Evolutionary conservation across 2,329 filamentous ascomycete genomes (phyloP).

Genomic region (Fusarium mexicanum): DNA sequence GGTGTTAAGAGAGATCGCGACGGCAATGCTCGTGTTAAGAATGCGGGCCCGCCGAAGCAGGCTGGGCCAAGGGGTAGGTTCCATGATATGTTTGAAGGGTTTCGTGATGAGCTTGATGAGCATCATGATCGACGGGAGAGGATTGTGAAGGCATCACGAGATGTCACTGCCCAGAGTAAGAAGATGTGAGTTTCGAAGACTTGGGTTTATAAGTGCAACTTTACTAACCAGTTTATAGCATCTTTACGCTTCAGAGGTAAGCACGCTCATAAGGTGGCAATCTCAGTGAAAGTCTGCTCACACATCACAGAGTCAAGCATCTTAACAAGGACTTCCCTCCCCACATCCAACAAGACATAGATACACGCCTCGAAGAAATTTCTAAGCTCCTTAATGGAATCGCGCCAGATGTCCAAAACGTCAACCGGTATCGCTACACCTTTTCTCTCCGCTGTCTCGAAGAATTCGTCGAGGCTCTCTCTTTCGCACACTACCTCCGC

Average conservation of each 20-base stretch:
- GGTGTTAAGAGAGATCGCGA: constrained; percentile 48
- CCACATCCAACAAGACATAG: constrained; percentile 75
- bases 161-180: constrained; percentile 94
- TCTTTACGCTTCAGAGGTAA: constrained; percentile 54
- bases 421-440: constrained; percentile 86
- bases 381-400: constrained; percentile 73
- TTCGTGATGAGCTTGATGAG: constrained; percentile 89
- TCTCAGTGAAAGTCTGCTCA: constrained; percentile 17
- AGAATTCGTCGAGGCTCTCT: constrained; percentile 92
- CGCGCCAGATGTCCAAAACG: constrained; percentile 75
- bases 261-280: not conserved
- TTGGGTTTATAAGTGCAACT: too few relatives aligned
- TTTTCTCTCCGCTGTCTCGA: constrained; percentile 86
- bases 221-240: constrained; percentile 41
- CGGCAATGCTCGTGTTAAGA: constrained; percentile 58
- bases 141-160: constrained; percentile 88
- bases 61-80: constrained; percentile 55
- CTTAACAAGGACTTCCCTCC: constrained; percentile 71
- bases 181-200: constrained; percentile 76
- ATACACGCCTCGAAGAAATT: constrained; percentile 76
- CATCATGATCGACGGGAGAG: constrained; percentile 93
- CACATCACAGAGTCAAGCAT: constrained; percentile 67
- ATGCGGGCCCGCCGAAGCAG: constrained; percentile 39
- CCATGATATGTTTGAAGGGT: constrained; percentile 83
- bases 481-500: constrained; percentile 87